Conservation (phyloP, 129 eudicot species). For the Tanacetum coccineum region DNA sequence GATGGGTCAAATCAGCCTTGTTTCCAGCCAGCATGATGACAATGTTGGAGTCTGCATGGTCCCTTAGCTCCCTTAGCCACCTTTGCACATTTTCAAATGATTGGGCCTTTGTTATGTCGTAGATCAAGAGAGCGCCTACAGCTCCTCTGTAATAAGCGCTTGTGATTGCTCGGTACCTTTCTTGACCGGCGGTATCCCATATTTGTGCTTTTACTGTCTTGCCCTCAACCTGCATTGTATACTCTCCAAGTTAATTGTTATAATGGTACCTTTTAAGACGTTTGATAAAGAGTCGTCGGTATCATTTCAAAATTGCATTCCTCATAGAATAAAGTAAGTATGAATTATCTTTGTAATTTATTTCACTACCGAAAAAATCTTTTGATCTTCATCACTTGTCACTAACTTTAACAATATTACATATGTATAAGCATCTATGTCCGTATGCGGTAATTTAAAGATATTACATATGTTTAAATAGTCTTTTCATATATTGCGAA, state of each 20-base stretch:
- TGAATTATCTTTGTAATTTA: too few species aligned
- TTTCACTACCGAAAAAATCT: background rate
- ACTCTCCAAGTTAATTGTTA: slow-evolving; percentile 2
- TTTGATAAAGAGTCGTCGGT: background rate
- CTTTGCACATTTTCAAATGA: slow-evolving; percentile 79
- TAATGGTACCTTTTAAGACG: background rate
- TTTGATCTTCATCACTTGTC: background rate
- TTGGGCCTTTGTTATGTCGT: slow-evolving; percentile 79
- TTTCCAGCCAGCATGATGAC: slow-evolving; percentile 92
- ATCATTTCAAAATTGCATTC: background rate
- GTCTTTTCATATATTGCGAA: too few species aligned
- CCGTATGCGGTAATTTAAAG: too few species aligned
- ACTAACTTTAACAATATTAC: too few species aligned
- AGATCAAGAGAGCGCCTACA: slow-evolving; percentile 84
- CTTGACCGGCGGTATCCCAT: slow-evolving; percentile 99
- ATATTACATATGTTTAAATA: too few species aligned
- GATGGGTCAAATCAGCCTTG: slow-evolving; percentile 74
- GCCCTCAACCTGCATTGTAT: slow-evolving; percentile 73
- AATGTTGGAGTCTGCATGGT: slow-evolving; percentile 92
- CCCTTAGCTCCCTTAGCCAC: slow-evolving; percentile 86
- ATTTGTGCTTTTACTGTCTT: slow-evolving; percentile 92
- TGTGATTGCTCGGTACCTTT: slow-evolving; percentile 95
- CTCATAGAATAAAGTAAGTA: background rate
- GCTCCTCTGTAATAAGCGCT: slow-evolving; percentile 98
- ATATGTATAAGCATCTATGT: background rate